phyloP scores from a whole-genome alignment of 768 basidiomycete genomes.

The Xerocomus spinulosus region DNA sequence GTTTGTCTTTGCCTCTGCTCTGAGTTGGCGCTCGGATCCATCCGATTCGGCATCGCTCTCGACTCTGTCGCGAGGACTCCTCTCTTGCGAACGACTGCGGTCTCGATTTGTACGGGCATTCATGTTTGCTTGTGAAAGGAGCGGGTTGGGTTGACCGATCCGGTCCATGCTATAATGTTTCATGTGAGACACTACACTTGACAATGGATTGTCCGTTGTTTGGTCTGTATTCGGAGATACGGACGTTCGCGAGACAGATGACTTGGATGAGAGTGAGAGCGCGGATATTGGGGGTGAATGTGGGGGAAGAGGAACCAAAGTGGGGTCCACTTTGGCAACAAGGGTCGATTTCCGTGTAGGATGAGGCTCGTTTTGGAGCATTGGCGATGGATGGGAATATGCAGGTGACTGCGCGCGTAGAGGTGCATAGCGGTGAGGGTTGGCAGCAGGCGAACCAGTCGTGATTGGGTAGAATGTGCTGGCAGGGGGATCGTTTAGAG shows the following conservation, averaged over 20 bases:
- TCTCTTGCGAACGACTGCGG: slow-evolving; percentile 22
- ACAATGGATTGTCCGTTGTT: slow-evolving; percentile 33
- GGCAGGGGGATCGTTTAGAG: slow-evolving; percentile 24
- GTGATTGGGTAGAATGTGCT: slow-evolving; percentile 53
- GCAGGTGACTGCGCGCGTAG: slow-evolving; percentile 34
- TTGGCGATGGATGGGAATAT: slow-evolving; percentile 29
- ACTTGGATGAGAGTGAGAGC: slow-evolving; percentile 74
- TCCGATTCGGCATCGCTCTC: slow-evolving; percentile 34
- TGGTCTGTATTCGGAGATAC: slow-evolving; percentile 38
- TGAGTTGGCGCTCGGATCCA: slow-evolving; percentile 49
- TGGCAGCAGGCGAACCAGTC: slow-evolving; percentile 49
- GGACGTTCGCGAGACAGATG: slow-evolving; percentile 57
- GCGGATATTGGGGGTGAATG: slow-evolving; percentile 69
- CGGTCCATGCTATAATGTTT: slow-evolving; percentile 32
- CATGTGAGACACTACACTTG: slow-evolving; percentile 43
- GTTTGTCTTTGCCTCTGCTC: slow-evolving; percentile 76
- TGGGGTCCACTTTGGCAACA: slow-evolving; percentile 46
- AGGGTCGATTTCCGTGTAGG: slow-evolving; percentile 12
- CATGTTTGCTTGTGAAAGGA: slow-evolving; percentile 14
- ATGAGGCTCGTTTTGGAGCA: slow-evolving; percentile 22
- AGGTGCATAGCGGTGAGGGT: slow-evolving; percentile 50
- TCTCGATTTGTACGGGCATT: slow-evolving; percentile 11
- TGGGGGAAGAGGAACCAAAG: slow-evolving; percentile 56
- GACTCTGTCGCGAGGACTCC: slow-evolving; percentile 12
- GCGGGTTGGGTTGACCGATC: slow-evolving; percentile 8